Base-by-base conservation (phyloP, 176 grass and related monocot genomes). In the Oropetium thomaeum region DNA sequence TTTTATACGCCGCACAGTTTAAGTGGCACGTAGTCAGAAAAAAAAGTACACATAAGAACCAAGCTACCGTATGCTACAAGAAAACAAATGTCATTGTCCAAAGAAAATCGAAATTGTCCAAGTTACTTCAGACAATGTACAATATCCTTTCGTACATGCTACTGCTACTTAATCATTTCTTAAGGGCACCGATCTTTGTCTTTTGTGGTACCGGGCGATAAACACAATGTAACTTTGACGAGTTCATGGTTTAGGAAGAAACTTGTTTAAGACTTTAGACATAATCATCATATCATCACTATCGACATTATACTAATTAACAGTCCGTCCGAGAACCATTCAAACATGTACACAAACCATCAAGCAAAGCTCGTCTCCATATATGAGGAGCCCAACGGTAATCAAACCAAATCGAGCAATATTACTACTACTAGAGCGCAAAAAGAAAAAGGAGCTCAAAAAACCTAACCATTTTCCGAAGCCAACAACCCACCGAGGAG, bases 401-500 rank as follows among this genome's bases (percentile, higher is more conserved):
- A 28, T 22, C 42, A 70, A 52, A 61, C 55, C 79, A 62, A 67
- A 64, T 49, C 1, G 30, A 22, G 31, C 58, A 63, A n/a, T 2
- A 26, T 5, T 37, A 8, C 17, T n/a, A n/a, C 19, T 13, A 4
- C 16, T 11, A 19, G 4, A 4, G 35, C 35, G 0, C 17, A 17
- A 4, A 17, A 7, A 49, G 7, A 49, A 48, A 30, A 38, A 81
- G 16, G 16, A 73, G 43, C 67, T 64, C 7, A n/a, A 63, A 60
- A 45, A 45, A 52, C 12, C 27, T 6, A 12, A 37, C 31, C n/a
- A 32, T 44, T 14, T 37, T 29, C 59, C n/a, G n/a, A 51, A 26
- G 58, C 12, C 28, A 11, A 12, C 30, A 63, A 76, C 64, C 73
- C 52, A 83, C 64, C 65, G 81, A 23, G 41, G 5, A 69, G n/a